These are phyloP conservation scores for Skeletonema grethae DNA, from an alignment of 108 stramenopile genomes.

Conservation along the genomic window DNA sequence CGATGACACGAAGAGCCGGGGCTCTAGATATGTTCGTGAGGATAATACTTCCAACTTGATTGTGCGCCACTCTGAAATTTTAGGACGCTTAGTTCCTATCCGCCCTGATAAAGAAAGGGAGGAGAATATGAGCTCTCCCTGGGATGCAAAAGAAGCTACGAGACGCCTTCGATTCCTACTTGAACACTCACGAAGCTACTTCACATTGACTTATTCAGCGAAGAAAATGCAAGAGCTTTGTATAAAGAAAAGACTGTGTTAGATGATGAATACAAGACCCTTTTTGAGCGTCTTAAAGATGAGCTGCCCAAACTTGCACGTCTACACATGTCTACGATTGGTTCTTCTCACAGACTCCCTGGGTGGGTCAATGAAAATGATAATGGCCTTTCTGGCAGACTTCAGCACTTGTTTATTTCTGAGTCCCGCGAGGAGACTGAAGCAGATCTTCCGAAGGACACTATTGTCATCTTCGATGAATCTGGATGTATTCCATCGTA, in stretches of 20 bases:
- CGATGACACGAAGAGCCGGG: not conserved
- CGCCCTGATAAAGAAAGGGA: conserved; percentile 12
- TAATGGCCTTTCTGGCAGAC: not conserved
- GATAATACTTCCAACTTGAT: conserved; percentile 4
- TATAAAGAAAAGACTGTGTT: conserved; percentile 10
- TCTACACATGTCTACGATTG: conserved; percentile 51
- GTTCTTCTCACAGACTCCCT: conserved; percentile 48
- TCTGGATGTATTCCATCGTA: conserved; percentile 60
- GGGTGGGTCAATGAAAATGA: conserved; percentile 2
- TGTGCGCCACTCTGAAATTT: conserved; percentile 8
- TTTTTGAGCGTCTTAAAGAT: not conserved
- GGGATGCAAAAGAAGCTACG: conserved; percentile 41
- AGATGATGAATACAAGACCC: conserved; percentile 22
- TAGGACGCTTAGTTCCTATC: conserved; percentile 20
- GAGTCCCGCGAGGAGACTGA: not conserved
- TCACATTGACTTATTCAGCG: conserved; percentile 15
- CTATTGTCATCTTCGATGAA: conserved; percentile 59
- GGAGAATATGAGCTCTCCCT: conserved; percentile 1
- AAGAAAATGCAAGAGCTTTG: conserved; percentile 21
- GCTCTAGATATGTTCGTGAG: conserved; percentile 22
- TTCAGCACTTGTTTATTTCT: conserved; percentile 8
- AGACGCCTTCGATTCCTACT: conserved; percentile 12
- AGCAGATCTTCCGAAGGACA: conserved; percentile 15
- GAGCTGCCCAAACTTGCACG: conserved; percentile 37
- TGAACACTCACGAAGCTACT: conserved; percentile 3